Evolutionary conservation across 805 yeast species (phyloP).

Genomic region (Yamadazyma endophytica): DNA sequence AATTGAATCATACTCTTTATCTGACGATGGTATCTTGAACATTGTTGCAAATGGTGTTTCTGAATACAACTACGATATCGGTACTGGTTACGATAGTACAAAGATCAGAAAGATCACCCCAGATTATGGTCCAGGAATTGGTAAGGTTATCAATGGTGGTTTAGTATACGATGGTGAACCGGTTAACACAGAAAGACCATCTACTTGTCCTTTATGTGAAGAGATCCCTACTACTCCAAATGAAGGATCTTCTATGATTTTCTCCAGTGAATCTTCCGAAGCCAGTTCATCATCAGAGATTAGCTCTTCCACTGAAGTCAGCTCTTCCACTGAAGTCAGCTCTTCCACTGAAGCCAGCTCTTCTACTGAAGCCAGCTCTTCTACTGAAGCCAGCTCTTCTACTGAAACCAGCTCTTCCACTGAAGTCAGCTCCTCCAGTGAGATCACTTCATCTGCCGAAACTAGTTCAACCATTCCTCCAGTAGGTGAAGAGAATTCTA

Average conservation of each 20-base stretch:
- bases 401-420: constrained; percentile 1
- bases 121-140: constrained; percentile 15
- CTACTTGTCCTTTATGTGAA: constrained; percentile 17
- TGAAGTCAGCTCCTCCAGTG: background rate
- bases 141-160: constrained; percentile 17
- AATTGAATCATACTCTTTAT: constrained; percentile 9
- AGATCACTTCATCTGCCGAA: background rate
- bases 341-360: background rate
- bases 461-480: background rate
- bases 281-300: background rate
- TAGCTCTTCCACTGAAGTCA: constrained; percentile 1
- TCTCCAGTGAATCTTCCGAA: constrained; percentile 3
- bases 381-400: constrained; percentile 1
- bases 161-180: constrained; percentile 14
- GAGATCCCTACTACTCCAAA: constrained; percentile 14
- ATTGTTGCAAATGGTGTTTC: constrained; percentile 9
- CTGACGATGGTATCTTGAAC: constrained; percentile 11
- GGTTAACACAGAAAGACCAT: constrained; percentile 17
- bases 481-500: too few species aligned
- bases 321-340: constrained; percentile 1
- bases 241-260: constrained; percentile 20
- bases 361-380: background rate
- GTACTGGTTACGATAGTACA: constrained; percentile 17
- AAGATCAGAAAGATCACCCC: constrained; percentile 12
- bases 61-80: constrained; percentile 15